Evolutionary conservation across 139 green algal genomes (phyloP).

Genomic region (Pleodorina starrii): DNA sequence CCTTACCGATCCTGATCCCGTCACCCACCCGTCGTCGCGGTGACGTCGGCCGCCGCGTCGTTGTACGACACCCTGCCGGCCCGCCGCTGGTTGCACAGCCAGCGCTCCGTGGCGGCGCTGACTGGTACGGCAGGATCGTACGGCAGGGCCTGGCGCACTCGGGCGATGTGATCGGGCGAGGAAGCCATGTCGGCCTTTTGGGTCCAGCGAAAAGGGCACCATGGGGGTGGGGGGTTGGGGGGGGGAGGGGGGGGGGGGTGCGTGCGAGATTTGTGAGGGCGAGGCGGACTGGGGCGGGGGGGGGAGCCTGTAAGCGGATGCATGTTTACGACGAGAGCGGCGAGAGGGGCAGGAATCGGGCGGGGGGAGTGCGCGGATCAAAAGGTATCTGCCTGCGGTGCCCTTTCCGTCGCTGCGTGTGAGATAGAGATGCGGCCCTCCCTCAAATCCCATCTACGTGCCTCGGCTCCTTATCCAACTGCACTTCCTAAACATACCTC

Average conservation of each 20-base stretch:
- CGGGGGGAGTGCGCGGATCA: no score
- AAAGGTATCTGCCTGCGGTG: no score
- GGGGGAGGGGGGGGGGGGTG: background rate
- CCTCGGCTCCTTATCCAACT: no score
- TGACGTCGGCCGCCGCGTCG: conserved; percentile 7
- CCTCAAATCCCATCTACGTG: no score
- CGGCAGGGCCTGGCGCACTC: conserved; percentile 57
- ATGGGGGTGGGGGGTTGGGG: background rate
- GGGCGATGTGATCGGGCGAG: conserved; percentile 48
- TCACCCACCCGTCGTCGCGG: background rate
- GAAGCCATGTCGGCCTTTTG: conserved; percentile 59
- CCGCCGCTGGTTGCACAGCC: conserved; percentile 57
- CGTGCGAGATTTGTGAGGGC: no score
- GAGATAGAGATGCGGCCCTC: no score
- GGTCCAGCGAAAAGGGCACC: background rate
- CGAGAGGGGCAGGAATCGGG: no score
- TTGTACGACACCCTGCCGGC: conserved; percentile 37
- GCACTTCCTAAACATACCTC: no score
- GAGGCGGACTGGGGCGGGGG: no score
- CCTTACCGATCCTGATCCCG: background rate
- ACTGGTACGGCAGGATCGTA: conserved; percentile 67
- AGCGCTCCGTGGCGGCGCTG: conserved; percentile 59
- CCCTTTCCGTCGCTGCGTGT: no score
- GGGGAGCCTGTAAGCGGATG: no score
- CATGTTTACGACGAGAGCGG: no score